A percentile compares a stretch with the other conserved stretches of the same genome.
These are phyloP conservation scores for Cladosporium colombiae DNA, from an alignment of 2,329 filamentous ascomycete species.

Conservation along the genomic window DNA sequence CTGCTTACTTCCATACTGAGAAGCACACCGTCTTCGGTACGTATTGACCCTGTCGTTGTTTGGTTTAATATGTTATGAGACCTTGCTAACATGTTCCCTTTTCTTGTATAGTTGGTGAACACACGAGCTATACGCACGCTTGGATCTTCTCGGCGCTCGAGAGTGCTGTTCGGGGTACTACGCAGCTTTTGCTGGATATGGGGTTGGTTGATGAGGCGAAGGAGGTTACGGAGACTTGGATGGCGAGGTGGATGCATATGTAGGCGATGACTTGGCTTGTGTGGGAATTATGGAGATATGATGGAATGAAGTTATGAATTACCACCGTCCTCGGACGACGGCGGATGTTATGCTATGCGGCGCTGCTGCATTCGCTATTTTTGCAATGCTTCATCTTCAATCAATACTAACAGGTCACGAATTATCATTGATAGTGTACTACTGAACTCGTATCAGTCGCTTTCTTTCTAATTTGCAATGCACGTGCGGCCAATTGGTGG, in stretches of 20 bases:
- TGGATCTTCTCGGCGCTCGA: conserved; percentile 70
- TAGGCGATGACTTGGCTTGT: background rate
- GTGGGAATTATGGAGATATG: background rate
- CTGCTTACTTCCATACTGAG: conserved; percentile 72
- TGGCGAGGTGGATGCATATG: conserved; percentile 63
- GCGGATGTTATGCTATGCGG: too few relatives aligned
- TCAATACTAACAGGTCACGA: too few relatives aligned
- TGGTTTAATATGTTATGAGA: background rate
- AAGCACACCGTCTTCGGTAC: conserved; percentile 63
- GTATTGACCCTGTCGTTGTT: too few relatives aligned
- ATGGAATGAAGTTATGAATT: background rate
- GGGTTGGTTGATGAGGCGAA: conserved; percentile 72
- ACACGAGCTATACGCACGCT: conserved; percentile 70
- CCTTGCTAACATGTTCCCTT: background rate
- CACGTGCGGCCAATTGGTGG: too few relatives aligned
- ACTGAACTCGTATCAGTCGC: too few relatives aligned
- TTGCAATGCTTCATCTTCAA: too few relatives aligned
- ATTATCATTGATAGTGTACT: too few relatives aligned
- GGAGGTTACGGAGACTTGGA: conserved; percentile 63
- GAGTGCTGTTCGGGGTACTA: conserved; percentile 64
- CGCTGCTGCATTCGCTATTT: too few relatives aligned
- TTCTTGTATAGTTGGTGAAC: conserved; percentile 48
- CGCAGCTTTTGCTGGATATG: conserved; percentile 64
- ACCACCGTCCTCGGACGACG: background rate
- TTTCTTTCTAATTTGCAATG: too few relatives aligned